These are phyloP conservation scores for Darksidea phi DNA, from an alignment of 495 filamentous ascomycete genomes.

Conservation along the genomic window DNA sequence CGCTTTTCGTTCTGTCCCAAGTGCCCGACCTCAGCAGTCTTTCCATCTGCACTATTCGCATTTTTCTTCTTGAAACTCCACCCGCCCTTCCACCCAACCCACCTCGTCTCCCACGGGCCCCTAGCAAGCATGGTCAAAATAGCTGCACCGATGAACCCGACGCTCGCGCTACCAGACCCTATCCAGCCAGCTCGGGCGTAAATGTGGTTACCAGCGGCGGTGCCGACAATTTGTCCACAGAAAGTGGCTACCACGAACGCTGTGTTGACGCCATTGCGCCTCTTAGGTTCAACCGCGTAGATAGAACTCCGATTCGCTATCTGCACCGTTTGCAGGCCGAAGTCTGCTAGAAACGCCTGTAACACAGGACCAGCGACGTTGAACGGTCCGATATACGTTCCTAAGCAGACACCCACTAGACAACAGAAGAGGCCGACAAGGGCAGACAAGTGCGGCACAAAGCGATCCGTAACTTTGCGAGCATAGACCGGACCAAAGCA, in stretches of 20 bases:
- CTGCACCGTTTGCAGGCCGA: constrained; percentile 71
- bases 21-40: constrained; percentile 33
- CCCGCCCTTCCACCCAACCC: constrained; percentile 75
- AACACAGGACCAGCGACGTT: constrained; percentile 73
- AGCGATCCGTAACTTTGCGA: constrained; percentile 66
- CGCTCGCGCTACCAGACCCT: constrained; percentile 62
- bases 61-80: constrained; percentile 52
- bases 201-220: constrained; percentile 66
- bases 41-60: constrained; percentile 38
- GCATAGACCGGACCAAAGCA: constrained; percentile 65
- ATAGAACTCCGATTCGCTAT: constrained; percentile 73
- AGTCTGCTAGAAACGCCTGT: constrained; percentile 69
- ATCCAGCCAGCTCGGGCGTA: constrained; percentile 72
- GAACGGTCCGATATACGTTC: constrained; percentile 74
- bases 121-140: constrained; percentile 60
- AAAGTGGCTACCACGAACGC: constrained; percentile 77
- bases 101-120: constrained; percentile 68
- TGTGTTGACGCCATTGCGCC: constrained; percentile 76
- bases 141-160: constrained; percentile 60
- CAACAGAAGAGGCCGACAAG: constrained; percentile 59
- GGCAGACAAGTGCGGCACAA: constrained; percentile 64
- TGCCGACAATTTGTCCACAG: constrained; percentile 73
- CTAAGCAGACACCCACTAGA: constrained; percentile 65
- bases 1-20: constrained; percentile 13
- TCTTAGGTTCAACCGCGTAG: constrained; percentile 68